Evolutionary conservation across 140 eudicot species (phyloP).

Genomic region (Flaveria floridana): DNA sequence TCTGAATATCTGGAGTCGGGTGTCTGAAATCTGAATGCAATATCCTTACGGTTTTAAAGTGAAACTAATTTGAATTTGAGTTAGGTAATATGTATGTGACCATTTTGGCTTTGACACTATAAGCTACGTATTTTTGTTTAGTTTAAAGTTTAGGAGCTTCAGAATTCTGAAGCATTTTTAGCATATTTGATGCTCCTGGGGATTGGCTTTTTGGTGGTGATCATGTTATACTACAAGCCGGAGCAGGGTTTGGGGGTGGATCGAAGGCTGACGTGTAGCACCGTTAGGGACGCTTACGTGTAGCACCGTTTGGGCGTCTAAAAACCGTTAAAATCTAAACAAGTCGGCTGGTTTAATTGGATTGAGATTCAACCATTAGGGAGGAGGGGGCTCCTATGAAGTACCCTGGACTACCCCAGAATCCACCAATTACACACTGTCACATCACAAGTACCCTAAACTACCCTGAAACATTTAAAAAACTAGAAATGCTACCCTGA

Average conservation of each 20-base stretch:
- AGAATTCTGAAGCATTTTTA: background rate
- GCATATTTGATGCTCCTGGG: background rate
- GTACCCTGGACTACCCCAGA: too few relatives aligned
- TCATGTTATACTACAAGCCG: background rate
- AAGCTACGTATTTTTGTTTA: background rate
- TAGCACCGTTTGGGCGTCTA: background rate
- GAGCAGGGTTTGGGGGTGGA: background rate
- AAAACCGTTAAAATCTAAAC: background rate
- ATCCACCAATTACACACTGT: too few relatives aligned
- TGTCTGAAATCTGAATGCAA: slow-evolving; percentile 8
- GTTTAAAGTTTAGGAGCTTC: background rate
- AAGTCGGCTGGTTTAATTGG: too few relatives aligned
- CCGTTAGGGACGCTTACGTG: too few relatives aligned
- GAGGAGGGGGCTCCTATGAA: too few relatives aligned
- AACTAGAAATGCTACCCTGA: too few relatives aligned
- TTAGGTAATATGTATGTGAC: background rate
- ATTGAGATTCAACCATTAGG: too few relatives aligned
- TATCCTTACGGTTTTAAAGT: background rate
- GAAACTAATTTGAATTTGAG: background rate
- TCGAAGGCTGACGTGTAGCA: background rate
- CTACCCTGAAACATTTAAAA: too few relatives aligned
- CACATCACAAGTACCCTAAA: too few relatives aligned
- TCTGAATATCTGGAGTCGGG: background rate
- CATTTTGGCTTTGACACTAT: background rate
- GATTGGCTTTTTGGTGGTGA: background rate